Conservation (phyloP, 2,329 filamentous ascomycete genomes). For the Paecilomyces dactylethromorphus region DNA sequence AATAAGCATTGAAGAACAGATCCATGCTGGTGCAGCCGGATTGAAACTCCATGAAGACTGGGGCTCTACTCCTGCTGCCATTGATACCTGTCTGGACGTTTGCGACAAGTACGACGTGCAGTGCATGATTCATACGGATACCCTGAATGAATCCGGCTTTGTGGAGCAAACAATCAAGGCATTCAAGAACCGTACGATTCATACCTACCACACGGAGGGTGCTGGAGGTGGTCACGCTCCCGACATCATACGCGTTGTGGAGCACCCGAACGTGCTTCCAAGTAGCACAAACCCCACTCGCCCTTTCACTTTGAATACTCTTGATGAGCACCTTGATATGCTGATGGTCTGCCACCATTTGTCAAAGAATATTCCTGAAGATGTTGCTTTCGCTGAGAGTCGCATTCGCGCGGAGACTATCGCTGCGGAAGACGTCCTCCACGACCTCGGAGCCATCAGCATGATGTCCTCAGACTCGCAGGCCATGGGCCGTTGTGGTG, state of each 20-base stretch:
- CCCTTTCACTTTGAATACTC: constrained; percentile 83
- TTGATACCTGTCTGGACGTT: constrained; percentile 76
- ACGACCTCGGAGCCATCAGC: constrained; percentile 88
- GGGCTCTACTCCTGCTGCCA: constrained; percentile 85
- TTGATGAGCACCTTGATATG: constrained; percentile 97
- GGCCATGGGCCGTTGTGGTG: constrained; percentile 93
- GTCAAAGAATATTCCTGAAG: constrained; percentile 86
- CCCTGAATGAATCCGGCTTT: constrained; percentile 94
- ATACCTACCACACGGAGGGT: constrained; percentile 95
- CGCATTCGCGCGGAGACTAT: constrained; percentile 95
- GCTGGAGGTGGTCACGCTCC: constrained; percentile 92
- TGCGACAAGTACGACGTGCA: constrained; percentile 91
- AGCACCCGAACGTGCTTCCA: constrained; percentile 80
- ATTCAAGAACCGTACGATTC: constrained; percentile 80
- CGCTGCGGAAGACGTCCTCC: constrained; percentile 90
- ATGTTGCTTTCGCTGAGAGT: constrained; percentile 90
- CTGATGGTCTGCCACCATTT: constrained; percentile 97
- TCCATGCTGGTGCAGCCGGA: constrained; percentile 76
- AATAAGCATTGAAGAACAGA: constrained; percentile 68
- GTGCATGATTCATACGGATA: constrained; percentile 92
- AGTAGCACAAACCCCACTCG: constrained; percentile 88
- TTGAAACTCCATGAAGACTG: constrained; percentile 96
- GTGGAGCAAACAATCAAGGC: constrained; percentile 85
- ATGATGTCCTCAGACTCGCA: constrained; percentile 98
- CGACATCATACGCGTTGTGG: constrained; percentile 91